Conservation (phyloP, 129 eudicot genomes). For the Erigeron canadensis region DNA sequence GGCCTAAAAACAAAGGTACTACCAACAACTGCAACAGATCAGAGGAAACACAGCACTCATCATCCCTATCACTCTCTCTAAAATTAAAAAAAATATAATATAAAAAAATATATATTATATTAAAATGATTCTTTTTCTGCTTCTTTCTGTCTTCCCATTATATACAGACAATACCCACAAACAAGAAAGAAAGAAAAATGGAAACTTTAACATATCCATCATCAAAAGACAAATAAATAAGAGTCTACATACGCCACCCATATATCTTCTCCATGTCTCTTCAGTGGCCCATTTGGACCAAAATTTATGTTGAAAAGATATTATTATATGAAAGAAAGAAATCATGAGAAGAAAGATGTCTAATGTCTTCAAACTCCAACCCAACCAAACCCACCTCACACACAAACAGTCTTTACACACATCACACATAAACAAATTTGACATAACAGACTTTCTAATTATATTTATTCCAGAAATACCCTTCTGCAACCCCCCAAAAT, state of each 20-base stretch:
- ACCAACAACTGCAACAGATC: slow-evolving; percentile 70
- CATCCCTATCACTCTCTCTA: slow-evolving; percentile 29
- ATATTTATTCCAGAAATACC: slow-evolving; percentile 57
- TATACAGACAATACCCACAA: slow-evolving; percentile 32
- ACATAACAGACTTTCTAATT: slow-evolving; percentile 35
- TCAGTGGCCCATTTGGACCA: slow-evolving; percentile 82
- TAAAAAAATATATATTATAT: neutral
- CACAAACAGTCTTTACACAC: slow-evolving; percentile 17
- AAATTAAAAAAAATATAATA: neutral
- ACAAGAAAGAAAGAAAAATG: slow-evolving; percentile 33
- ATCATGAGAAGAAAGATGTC: slow-evolving; percentile 27
- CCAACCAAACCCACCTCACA: slow-evolving; percentile 60
- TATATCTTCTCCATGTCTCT: slow-evolving; percentile 27
- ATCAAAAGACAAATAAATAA: slow-evolving; percentile 37
- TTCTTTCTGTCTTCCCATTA: slow-evolving; percentile 25
- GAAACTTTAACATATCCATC: slow-evolving; percentile 33
- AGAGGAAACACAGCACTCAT: slow-evolving; percentile 31
- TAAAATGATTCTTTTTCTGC: slow-evolving; percentile 14
- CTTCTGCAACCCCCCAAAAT: slow-evolving; percentile 80
- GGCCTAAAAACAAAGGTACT: slow-evolving; percentile 68
- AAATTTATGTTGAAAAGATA: slow-evolving; percentile 40
- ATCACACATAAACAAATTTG: slow-evolving; percentile 29
- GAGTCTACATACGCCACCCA: slow-evolving; percentile 53
- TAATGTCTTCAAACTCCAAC: slow-evolving; percentile 55
- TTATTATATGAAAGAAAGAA: slow-evolving; percentile 31